Percentiles rank a stretch among this genome's conserved stretches.
Conservation (phyloP, 2,329 filamentous ascomycete species). For the Penicillium polonicum region DNA sequence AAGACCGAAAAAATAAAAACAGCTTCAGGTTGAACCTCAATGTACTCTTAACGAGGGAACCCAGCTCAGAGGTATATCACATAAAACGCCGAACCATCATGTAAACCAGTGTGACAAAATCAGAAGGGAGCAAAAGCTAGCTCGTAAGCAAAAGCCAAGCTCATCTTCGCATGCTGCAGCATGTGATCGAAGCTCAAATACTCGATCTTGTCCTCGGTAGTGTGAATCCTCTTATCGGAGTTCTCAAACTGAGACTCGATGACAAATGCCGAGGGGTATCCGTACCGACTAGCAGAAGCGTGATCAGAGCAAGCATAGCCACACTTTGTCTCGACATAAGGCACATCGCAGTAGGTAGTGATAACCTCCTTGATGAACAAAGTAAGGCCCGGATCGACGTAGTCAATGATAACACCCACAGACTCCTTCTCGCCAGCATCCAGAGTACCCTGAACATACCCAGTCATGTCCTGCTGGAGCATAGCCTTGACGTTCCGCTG, state of each 20-base stretch:
- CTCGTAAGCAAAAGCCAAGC: constrained; percentile 79
- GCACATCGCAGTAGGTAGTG: constrained; percentile 81
- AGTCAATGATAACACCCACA: constrained; percentile 91
- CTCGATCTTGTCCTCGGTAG: constrained; percentile 68
- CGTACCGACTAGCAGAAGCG: constrained; percentile 64
- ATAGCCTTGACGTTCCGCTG: constrained; percentile 83
- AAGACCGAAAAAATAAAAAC: not conserved
- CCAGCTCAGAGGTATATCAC: constrained; percentile 24
- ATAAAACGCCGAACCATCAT: constrained; percentile 15
- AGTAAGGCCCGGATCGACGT: constrained; percentile 77
- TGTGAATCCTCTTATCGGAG: constrained; percentile 70
- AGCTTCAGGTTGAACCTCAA: constrained; percentile 2
- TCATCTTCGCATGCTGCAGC: constrained; percentile 85
- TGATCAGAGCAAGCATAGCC: constrained; percentile 79
- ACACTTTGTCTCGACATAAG: constrained; percentile 82
- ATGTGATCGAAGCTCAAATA: constrained; percentile 82
- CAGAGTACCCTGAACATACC: constrained; percentile 77
- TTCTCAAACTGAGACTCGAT: constrained; percentile 61
- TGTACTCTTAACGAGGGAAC: constrained; percentile 2
- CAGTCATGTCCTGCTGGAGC: constrained; percentile 98
- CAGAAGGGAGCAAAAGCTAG: constrained; percentile 72
- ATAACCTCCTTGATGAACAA: constrained; percentile 88
- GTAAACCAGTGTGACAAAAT: constrained; percentile 10
- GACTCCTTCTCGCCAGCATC: constrained; percentile 79
- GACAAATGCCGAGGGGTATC: constrained; percentile 65